Evolutionary conservation across 345 rosid species (phyloP), one percentile per base, ranked within the genome.

Genomic region (Brassica cretica): DNA sequence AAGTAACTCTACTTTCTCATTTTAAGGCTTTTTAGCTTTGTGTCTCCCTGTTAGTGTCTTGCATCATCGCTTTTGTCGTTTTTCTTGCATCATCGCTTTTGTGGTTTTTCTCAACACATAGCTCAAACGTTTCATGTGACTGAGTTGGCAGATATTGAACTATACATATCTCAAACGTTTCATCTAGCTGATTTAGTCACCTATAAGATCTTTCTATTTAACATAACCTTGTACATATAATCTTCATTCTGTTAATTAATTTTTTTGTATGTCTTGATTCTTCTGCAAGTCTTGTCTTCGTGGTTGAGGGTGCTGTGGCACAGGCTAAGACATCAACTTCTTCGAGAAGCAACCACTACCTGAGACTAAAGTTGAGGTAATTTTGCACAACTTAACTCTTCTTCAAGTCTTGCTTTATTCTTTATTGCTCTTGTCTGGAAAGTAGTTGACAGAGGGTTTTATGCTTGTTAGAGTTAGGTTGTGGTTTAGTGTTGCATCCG

Each of bases 101-200:
- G 33, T 30, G 56, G 35, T 32, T 32, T 32, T 30, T 32, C 4
- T 32, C 35, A 32, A 32, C 35, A 58, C 49, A 0, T 55, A 6
- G 18, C 44, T 49, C 30, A 8, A 8, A 41, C 55, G 56, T 8
- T 75, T 70, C 61, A 7, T 78, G 63, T 75, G 78, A 62, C 37
- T 78, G 82, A 95, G 98, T 82, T 95, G 84, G 92, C 96, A 72
- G 98, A 95, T 86, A 90, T 95, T 74, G 98, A 95, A 75, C 87
- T 5, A 32, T 32, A 32, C 35, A 32, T 32, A 32, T 3, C 35
- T 32, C 7, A 32, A 32, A 32, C 35, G 35, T 32, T 32, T 35
- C 8, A 35, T 35, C 39, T 35, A 35, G 39, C 39, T 7, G 39
- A 35, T 6, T 35, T 41, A 11, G 30, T 69, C 37, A 56, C 62